Conservation (phyloP, 352 stramenopile genomes). For the Pythium angustatum region DNA sequence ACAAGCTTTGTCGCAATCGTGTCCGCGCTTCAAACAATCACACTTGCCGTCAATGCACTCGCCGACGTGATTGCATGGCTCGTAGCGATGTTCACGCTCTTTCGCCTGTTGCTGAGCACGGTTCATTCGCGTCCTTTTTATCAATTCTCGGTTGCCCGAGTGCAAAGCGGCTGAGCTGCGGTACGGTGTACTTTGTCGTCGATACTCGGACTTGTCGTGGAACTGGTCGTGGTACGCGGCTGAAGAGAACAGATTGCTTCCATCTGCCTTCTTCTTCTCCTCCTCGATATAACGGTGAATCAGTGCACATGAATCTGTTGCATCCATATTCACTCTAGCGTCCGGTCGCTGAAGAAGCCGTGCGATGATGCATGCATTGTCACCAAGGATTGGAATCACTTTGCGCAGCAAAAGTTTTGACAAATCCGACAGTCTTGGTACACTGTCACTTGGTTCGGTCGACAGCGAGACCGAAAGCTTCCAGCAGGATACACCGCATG, state of each 20-base stretch:
- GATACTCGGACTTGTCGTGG: slow-evolving; percentile 15
- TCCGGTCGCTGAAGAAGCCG: slow-evolving; percentile 1
- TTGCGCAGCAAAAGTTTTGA: slow-evolving; percentile 56
- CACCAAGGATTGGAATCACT: slow-evolving; percentile 37
- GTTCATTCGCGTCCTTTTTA: slow-evolving; percentile 43
- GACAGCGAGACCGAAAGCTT: slow-evolving; percentile 10
- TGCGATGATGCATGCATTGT: slow-evolving; percentile 32
- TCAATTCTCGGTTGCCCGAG: slow-evolving; percentile 33
- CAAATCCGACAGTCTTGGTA: slow-evolving; percentile 26
- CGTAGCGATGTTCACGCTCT: slow-evolving; percentile 55
- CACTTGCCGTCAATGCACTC: slow-evolving; percentile 45
- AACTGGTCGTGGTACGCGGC: slow-evolving; percentile 2
- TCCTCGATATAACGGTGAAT: slow-evolving; percentile 22
- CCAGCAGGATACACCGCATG: slow-evolving; percentile 49
- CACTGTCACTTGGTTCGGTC: background rate
- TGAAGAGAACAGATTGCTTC: background rate
- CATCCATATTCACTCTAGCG: background rate
- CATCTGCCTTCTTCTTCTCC: slow-evolving; percentile 1
- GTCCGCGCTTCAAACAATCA: slow-evolving; percentile 49
- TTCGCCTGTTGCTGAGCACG: slow-evolving; percentile 39
- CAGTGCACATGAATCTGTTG: slow-evolving; percentile 10
- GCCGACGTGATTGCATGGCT: slow-evolving; percentile 61
- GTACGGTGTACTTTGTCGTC: slow-evolving; percentile 10
- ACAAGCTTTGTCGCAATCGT: slow-evolving; percentile 65
- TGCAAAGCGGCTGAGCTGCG: slow-evolving; percentile 17